Evolutionary conservation across 345 rosid genomes (phyloP), one percentile per base, ranked within the genome.

Genomic region (Leavenworthia alabamica): DNA sequence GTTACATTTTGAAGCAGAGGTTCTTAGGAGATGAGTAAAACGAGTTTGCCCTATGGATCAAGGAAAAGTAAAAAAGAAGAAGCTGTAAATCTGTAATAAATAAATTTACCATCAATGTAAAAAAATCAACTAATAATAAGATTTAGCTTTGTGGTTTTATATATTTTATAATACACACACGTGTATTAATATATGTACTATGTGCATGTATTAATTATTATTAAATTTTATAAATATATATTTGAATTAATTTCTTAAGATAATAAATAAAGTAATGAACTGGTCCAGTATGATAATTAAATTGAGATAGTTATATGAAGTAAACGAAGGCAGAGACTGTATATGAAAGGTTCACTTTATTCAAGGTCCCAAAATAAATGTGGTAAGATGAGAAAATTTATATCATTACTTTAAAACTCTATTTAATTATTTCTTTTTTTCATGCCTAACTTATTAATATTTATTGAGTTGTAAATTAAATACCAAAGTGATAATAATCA

Each of bases 201-300:
- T 27, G 58, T 70, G 58, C 26, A 46, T 10, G 57, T 55, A 39
- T 55, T 70, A 36, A 62, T 55, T 26, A 63, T 33, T 48, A 56
- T 49, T 49, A 57, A 43, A 26, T 64, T 43, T 57, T 58, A 55
- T 49, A 64, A 36, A 58, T 57, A n/a, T n/a, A n/a, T 10, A 55
- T 54, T 47, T 55, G 61, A 49, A 64, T 64, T 64, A n/a, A 49
- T 50, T 42, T 37, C 43, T 33, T 56, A 48, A 57, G 66, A 49
- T 37, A 71, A 56, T 49, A 58, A 71, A 64, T 64, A 64, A 58
- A 57, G 71, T 50, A 57, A 58, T 71, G 28, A 71, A 43, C 64
- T 61, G 71, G 75, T 64, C 75, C 75, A 64, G n/a, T 71, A 42
- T 72, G 66, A 50, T 58, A 64, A 58, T 57, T 71, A 56, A 57